Base-by-base conservation (phyloP, 2,329 filamentous ascomycete genomes). In the Hypomyces perniciosus region DNA sequence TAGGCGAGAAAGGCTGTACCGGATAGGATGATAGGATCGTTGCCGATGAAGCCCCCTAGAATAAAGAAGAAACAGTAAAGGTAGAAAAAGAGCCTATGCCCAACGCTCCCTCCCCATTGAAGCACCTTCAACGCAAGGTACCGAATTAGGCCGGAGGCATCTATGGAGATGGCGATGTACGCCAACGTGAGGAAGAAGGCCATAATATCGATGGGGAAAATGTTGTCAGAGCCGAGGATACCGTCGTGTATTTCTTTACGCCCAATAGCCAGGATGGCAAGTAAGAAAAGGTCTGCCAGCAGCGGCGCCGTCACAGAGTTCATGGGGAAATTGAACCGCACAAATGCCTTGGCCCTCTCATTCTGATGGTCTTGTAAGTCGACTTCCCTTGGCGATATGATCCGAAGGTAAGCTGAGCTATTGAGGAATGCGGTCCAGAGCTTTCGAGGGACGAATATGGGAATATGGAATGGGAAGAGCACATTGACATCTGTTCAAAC, bases 81-180 rank as follows among this genome's bases (percentile, higher is more conserved):
- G 61, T 84, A 88, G 64, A 88, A 83, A 70, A 85, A 90, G 1
- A 90, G 72, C 28, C 76, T 68, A 53, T 84, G 82, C 0, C 86
- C 86, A n/a, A 78, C 76, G 53, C 81, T 75, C 4, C 85, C 85
- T 44, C 82, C 85, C 68, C 78, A 81, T 51, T 84, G 75, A 2
- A 89, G 71, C 0, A 88, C 85, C 54, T 80, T 85, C 71, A 86
- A 87, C 0, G 86, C 85, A 27, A 88, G 63, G 55, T 75, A 89
- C 49, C 85, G 72, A 59, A 89, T 88, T 12, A 89, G 71, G 4
- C 86, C 86, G 0, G 85, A 88, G 2, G 86, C 85, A 56, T 89
- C 86, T 53, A 89, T 86, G 0, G 85, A 88, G 42, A 90, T 87
- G 43, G 86, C 85, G 53, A 89, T 88, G 59, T 89, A 90, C 3